Evolutionary conservation across 208 protist genomes (phyloP), one percentile per base, ranked within the genome.

Genomic region (Wallacemonas sp.): DNA sequence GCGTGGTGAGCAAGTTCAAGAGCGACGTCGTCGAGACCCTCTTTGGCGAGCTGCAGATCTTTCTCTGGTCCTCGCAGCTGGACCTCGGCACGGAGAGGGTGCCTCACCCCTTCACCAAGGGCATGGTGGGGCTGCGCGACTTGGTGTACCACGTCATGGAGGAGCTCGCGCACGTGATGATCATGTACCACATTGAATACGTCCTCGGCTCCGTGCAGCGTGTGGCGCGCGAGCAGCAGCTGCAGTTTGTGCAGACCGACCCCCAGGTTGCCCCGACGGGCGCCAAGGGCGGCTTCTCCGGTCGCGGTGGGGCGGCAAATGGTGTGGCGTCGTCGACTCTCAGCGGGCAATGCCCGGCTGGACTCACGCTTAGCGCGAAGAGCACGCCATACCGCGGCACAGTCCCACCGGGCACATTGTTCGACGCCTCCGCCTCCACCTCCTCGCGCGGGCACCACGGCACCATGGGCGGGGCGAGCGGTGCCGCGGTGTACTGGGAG

Each of bases 1-100:
- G 78, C 26, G 84, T 96, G 1, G 91, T 96, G 57, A 94, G 87
- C 74, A 96, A 96, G 70, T 94, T 96, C 64, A 96, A 96, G 64
- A 93, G 87, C 70, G 91, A 96, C 75, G 83, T 94, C 1, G 85
- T 96, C 12, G 91, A 96, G 72, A 91, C 88, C 16, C 72, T 96
- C 16, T 94, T 94, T 82, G 91, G 84, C 1, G 87, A 96, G 71
- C 73, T 96, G 63, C 87, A 96, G 70, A 68, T 92, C 22, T 94
- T 81, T 61, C 65, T 96, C 22, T 93, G 86, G 84, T 77, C 82
- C 26, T 87, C 87, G 10, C 70, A 94, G 64, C 44, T 71, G 12
- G 82, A 92, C 45, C 32, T 79, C 32, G 78, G 81, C 33, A 90
- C 84, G 11, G 61, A 70, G 16, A 29, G 46, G 10, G 70, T 70